Evolutionary conservation across 2,329 filamentous ascomycete species (phyloP).

Genomic region (Fusarium goolgardi): DNA sequence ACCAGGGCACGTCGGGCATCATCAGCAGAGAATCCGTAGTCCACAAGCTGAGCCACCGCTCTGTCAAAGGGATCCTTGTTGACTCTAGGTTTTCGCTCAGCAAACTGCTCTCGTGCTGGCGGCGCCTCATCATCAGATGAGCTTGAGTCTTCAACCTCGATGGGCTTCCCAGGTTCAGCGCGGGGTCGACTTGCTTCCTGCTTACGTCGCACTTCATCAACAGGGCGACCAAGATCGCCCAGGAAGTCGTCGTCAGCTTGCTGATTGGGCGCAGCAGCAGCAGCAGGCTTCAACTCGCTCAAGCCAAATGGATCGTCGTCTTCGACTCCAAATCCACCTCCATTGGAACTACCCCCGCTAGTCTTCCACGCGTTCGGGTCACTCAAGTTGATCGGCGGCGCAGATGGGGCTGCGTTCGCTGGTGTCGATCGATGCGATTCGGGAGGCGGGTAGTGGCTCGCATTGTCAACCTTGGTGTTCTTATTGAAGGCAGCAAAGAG

Average conservation of each 20-base stretch:
- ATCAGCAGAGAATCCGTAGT: slow-evolving; percentile 92
- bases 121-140: slow-evolving; percentile 57
- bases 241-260: slow-evolving; percentile 70
- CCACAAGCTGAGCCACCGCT: slow-evolving; percentile 87
- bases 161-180: slow-evolving; percentile 66
- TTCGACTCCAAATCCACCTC: slow-evolving; percentile 64
- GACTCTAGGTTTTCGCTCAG: slow-evolving; percentile 41
- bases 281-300: slow-evolving; percentile 65
- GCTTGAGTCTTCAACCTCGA: slow-evolving; percentile 63
- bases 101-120: slow-evolving; percentile 36
- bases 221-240: slow-evolving; percentile 72
- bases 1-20: slow-evolving; percentile 83
- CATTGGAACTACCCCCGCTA: slow-evolving; percentile 46
- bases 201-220: slow-evolving; percentile 70
- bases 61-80: slow-evolving; percentile 69
- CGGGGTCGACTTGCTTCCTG: slow-evolving; percentile 55
- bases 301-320: slow-evolving; percentile 93
- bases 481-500: slow-evolving; percentile 75
- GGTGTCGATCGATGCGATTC: slow-evolving; percentile 60
- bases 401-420: slow-evolving; percentile 48
- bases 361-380: slow-evolving; percentile 65
- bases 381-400: slow-evolving; percentile 61
- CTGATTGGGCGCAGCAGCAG: slow-evolving; percentile 49
- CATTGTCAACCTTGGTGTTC: slow-evolving; percentile 73
- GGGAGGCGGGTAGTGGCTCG: slow-evolving; percentile 69